These are phyloP conservation scores for Nicotiana benthamiana DNA, from an alignment of 257 asterid species.

Conservation along the genomic window DNA sequence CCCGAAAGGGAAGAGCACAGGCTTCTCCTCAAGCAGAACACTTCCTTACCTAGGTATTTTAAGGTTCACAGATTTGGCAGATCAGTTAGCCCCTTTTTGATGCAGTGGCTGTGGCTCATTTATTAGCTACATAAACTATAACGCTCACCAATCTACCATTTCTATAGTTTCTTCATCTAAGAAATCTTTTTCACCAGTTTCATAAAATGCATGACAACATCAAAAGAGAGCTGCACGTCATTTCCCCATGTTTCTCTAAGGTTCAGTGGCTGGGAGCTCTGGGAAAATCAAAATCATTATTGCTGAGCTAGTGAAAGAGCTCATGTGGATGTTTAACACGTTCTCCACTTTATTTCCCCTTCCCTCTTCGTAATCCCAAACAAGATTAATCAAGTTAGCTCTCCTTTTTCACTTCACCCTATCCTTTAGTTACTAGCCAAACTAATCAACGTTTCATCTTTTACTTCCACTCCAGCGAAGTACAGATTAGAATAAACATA, in stretches of 20 bases:
- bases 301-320: background rate
- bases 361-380: background rate
- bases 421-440: background rate
- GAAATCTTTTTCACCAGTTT: background rate
- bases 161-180: background rate
- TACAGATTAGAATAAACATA: background rate
- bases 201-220: background rate
- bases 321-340: background rate
- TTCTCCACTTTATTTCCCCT: background rate
- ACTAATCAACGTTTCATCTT: background rate
- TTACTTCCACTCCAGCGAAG: background rate
- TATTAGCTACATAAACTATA: background rate
- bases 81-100: background rate
- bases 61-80: background rate
- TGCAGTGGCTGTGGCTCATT: background rate
- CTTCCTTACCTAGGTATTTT: background rate
- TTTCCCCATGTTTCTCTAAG: background rate
- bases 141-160: background rate
- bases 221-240: background rate
- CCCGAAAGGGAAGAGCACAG: background rate
- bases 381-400: background rate
- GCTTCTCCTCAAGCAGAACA: background rate
- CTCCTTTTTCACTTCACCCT: background rate
- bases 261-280: background rate
- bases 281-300: background rate